These are phyloP conservation scores for Pontederia paniculata DNA, from an alignment of 176 grass and related monocot genomes.

Conservation along the genomic window DNA sequence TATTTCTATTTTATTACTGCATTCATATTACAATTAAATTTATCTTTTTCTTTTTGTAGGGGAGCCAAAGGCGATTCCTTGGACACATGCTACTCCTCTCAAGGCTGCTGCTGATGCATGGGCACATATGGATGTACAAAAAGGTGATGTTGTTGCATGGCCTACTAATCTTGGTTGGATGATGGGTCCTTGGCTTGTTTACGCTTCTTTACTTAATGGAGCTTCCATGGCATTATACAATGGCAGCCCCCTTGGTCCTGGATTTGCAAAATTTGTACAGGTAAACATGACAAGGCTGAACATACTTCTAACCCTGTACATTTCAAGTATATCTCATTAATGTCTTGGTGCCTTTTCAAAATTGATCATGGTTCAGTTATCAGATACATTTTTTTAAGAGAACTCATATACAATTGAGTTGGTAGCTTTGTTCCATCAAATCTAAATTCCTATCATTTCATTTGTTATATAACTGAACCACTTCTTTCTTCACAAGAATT, in stretches of 20 bases:
- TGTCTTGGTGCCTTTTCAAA: no score
- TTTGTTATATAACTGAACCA: not conserved
- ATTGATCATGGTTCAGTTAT: no score
- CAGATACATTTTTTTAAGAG: no score
- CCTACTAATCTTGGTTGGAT: constrained; percentile 99
- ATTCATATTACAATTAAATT: not conserved
- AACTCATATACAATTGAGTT: no score
- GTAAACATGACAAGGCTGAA: constrained; percentile 24
- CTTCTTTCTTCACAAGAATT: not conserved
- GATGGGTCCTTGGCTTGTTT: constrained; percentile 99
- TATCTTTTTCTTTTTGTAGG: constrained; percentile 28
- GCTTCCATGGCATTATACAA: constrained; percentile 91
- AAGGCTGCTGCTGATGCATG: constrained; percentile 97
- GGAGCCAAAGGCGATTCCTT: constrained; percentile 93
- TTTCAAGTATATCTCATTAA: no score
- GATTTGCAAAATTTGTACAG: constrained; percentile 97
- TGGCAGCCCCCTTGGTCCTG: constrained; percentile 60
- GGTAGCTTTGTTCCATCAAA: no score
- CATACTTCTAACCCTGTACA: not conserved
- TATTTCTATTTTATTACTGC: no score
- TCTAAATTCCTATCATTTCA: not conserved
- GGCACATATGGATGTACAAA: constrained; percentile 86
- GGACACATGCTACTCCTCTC: constrained; percentile 79
- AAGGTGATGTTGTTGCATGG: constrained; percentile 94
- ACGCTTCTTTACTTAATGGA: constrained; percentile 87